Evolutionary conservation across 208 protist genomes (phyloP).

Genomic region (Wallacemonas sp.): DNA sequence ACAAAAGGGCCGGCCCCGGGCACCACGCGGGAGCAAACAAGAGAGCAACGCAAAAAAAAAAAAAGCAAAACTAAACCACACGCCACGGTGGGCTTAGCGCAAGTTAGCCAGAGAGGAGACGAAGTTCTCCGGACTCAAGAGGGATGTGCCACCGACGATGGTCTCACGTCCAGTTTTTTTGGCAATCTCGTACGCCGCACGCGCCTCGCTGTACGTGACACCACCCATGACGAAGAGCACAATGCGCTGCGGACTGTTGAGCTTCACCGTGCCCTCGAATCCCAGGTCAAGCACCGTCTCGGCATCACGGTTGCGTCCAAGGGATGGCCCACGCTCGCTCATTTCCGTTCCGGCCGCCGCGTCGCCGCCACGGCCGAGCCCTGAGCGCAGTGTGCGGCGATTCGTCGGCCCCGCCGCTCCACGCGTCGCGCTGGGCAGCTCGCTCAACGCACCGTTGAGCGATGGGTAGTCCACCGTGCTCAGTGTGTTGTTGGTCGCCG

Average conservation of each 20-base stretch:
- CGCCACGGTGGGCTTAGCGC: conserved; percentile 6
- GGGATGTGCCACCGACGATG: conserved; percentile 68
- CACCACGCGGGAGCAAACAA: too few relatives aligned
- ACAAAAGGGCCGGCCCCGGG: not conserved
- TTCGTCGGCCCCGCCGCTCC: conserved; percentile 6
- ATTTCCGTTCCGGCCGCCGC: not conserved
- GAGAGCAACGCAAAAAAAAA: conserved; percentile 8
- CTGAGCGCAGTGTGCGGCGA: conserved; percentile 4
- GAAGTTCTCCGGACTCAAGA: conserved; percentile 51
- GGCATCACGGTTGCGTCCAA: conserved; percentile 1
- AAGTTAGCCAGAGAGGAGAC: conserved; percentile 34
- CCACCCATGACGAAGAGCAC: conserved; percentile 79
- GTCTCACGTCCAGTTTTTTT: conserved; percentile 45
- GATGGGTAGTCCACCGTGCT: conserved; percentile 61
- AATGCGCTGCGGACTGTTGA: conserved; percentile 44
- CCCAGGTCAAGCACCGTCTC: conserved; percentile 46
- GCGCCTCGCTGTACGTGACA: conserved; percentile 63
- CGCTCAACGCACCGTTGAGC: conserved; percentile 22
- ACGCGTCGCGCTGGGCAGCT: not conserved
- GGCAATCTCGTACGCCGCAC: conserved; percentile 65
- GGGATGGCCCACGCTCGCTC: not conserved
- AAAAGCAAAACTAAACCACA: conserved; percentile 2
- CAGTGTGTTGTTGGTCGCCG: conserved; percentile 41
- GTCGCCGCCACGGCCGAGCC: conserved; percentile 7
- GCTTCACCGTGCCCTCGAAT: conserved; percentile 34